These are phyloP conservation scores for Chenopodium quinoa DNA, from an alignment of 148 eudicot genomes.

Conservation along the genomic window DNA sequence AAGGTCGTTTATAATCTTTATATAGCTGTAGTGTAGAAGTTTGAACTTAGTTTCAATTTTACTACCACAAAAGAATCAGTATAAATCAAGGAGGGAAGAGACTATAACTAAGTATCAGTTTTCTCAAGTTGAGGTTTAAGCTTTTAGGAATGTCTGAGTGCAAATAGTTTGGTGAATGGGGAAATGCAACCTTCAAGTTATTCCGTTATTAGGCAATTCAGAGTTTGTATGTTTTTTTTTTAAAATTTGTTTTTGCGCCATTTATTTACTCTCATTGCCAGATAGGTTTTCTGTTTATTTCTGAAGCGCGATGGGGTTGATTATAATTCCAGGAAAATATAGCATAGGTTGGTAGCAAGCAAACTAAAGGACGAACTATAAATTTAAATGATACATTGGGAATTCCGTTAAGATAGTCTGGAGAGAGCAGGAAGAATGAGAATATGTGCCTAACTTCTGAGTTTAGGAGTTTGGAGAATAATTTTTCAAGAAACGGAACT, in stretches of 20 bases:
- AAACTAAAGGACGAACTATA: neutral
- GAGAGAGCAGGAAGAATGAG: neutral
- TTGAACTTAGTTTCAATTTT: neutral
- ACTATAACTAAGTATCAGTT: neutral
- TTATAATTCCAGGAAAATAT: neutral
- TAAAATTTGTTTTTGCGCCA: neutral
- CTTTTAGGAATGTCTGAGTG: neutral
- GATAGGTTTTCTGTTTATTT: neutral
- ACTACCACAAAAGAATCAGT: neutral
- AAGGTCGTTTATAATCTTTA: no score
- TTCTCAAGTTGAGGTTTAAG: neutral
- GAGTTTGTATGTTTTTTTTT: neutral
- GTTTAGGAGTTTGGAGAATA: neutral
- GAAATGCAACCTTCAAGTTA: neutral
- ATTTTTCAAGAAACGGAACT: neutral
- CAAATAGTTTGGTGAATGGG: neutral
- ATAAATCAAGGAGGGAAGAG: neutral
- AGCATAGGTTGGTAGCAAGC: neutral
- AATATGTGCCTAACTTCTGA: neutral
- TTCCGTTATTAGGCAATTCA: neutral
- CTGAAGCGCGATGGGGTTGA: neutral
- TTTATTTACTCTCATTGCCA: neutral
- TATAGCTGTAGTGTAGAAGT: neutral
- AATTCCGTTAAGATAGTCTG: neutral
- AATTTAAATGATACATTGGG: neutral